Base-by-base conservation (phyloP, 176 grass and related monocot species). In the Cenchrus purpureus region DNA sequence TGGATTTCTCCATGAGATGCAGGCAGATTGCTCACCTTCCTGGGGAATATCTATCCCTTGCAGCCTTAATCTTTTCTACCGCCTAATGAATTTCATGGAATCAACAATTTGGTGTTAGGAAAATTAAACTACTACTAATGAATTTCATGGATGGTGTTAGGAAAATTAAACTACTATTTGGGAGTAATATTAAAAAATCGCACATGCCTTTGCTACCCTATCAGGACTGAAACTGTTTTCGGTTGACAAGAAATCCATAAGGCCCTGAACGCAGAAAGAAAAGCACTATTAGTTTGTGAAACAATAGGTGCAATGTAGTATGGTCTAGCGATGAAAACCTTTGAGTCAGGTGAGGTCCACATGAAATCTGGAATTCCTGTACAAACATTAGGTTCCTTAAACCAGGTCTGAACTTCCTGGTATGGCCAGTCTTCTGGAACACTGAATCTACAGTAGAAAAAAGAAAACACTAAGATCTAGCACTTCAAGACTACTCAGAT, bases 381-480 rank as follows among this genome's bases (percentile, higher is more conserved):
- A 60, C 74, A 92, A 43, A 95, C 91, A 77, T 84, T 90, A 52
- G 96, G 93, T 83, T 95, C 74, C 85, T 94, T 95, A 80, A 98
- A 98, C 86, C 94, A 88, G 3, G 46, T 77, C 17, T 91, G 87
- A 88, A 92, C 91, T 90, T 98, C 96, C 76, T 87, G 82, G 76
- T 95, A 98, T 78, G 96, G 96, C 96, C 96, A 98, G 14, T 95
- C 93, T 82, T 98, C 87, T 54, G 91, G 93, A 79, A 98, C 91
- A 84, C 84, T 87, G 82, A 86, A 98, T 84, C 96, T 98, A 83
- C 76, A 58, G 14, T 74, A 43, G 50, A 83, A 81, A 31, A 42
- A 68, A 63, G 5, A 78, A 77, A 16, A 65, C 9, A 59, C 19
- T 74, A 77, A 56, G 75, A 84, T 9, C 37, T 48, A 79, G 22